Conservation (phyloP, 1,284 basidiomycete species). For the Xerocomus amazonicus region DNA sequence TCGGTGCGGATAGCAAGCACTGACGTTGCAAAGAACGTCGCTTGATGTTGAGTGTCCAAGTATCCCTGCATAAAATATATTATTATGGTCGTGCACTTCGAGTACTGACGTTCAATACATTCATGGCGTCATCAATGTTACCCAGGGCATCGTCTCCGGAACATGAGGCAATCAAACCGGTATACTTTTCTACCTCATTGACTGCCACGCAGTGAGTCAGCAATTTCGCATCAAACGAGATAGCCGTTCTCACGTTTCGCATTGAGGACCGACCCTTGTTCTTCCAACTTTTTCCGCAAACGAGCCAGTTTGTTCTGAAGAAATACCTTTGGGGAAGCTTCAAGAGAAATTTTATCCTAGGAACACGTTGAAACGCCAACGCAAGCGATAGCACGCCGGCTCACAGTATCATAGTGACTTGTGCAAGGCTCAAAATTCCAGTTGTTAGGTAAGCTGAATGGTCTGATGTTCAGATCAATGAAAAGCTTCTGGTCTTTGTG, state of each 20-base stretch:
- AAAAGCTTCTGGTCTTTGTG: constrained; percentile 65
- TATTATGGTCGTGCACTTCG: constrained; percentile 2
- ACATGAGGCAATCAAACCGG: constrained; percentile 50
- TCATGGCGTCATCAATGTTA: constrained; percentile 59
- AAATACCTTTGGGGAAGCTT: constrained; percentile 66
- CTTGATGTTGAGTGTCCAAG: constrained; percentile 61
- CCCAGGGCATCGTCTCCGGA: constrained; percentile 52
- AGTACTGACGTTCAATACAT: constrained; percentile 42
- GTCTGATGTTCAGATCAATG: constrained; percentile 64
- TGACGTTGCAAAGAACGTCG: constrained; percentile 52
- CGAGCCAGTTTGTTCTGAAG: constrained; percentile 73
- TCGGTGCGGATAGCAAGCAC: constrained; percentile 56
- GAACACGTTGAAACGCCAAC: not conserved
- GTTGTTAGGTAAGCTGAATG: constrained; percentile 60
- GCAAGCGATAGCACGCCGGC: constrained; percentile 18
- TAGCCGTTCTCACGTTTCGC: constrained; percentile 51
- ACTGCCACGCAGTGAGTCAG: constrained; percentile 36
- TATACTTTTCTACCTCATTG: constrained; percentile 53
- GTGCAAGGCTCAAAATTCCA: constrained; percentile 75
- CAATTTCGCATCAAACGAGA: not conserved
- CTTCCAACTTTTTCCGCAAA: constrained; percentile 55
- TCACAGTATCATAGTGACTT: constrained; percentile 69
- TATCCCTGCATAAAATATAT: constrained; percentile 46
- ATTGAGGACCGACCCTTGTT: constrained; percentile 53
- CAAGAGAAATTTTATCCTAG: constrained; percentile 62